Evolutionary conservation across 768 basidiomycete genomes (phyloP).

Genomic region (Lentinula sp.): DNA sequence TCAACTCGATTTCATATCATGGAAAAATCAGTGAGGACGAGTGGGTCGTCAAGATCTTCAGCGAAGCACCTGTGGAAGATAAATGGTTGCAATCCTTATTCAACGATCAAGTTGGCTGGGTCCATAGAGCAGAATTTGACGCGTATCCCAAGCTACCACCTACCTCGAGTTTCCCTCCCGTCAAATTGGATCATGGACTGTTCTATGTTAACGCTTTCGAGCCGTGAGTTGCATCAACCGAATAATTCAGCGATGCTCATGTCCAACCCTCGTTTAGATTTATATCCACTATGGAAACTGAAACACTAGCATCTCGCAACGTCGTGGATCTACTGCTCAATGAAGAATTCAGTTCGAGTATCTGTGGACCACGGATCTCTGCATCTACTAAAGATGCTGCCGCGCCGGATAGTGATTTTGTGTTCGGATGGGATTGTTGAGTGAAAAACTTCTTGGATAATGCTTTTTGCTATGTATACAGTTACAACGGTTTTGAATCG

Average conservation of each 20-base stretch:
- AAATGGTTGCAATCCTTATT: slow-evolving; percentile 68
- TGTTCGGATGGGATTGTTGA: slow-evolving; percentile 75
- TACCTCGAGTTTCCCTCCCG: slow-evolving; percentile 62
- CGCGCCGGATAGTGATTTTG: slow-evolving; percentile 33
- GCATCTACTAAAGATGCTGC: slow-evolving; percentile 11
- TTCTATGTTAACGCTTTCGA: slow-evolving; percentile 94
- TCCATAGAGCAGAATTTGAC: slow-evolving; percentile 82
- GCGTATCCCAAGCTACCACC: slow-evolving; percentile 74
- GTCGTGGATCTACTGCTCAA: slow-evolving; percentile 73
- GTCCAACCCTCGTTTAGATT: slow-evolving; percentile 36
- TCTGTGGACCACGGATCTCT: slow-evolving; percentile 49
- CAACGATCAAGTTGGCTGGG: slow-evolving; percentile 68
- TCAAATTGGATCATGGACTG: slow-evolving; percentile 71
- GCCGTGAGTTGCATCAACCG: slow-evolving; percentile 46
- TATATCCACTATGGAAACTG: slow-evolving; percentile 93
- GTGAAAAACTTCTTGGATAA: too few relatives aligned
- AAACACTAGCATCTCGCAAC: slow-evolving; percentile 79
- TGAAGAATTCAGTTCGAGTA: slow-evolving; percentile 64
- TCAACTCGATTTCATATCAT: slow-evolving; percentile 85
- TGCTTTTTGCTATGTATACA: too few relatives aligned
- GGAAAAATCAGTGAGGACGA: slow-evolving; percentile 47
- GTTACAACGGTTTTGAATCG: too few relatives aligned
- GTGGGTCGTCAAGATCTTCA: slow-evolving; percentile 89
- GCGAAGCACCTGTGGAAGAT: slow-evolving; percentile 54
- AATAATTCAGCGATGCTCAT: not conserved